phyloP scores from a whole-genome alignment of 73 alveolate genomes.

The Halteria grandinella region DNA sequence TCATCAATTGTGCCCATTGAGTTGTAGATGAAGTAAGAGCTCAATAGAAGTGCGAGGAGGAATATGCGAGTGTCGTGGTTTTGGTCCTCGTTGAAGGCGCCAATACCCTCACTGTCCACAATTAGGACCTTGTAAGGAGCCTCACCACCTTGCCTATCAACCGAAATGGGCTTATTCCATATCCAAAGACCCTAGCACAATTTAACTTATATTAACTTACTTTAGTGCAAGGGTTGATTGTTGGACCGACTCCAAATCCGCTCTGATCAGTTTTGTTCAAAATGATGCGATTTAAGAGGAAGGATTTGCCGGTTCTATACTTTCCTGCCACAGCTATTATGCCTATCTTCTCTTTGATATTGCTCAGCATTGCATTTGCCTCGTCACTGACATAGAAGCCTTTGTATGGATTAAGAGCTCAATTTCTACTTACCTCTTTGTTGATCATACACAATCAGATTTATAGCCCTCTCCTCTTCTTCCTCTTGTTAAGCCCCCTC shows the following conservation, averaged over 20 bases:
- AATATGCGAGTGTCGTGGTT: conserved; percentile 94
- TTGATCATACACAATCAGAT: conserved; percentile 24
- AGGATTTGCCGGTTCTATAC: conserved; percentile 98
- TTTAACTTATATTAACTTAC: conserved; percentile 23
- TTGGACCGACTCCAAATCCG: conserved; percentile 98
- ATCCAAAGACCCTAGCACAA: conserved; percentile 97
- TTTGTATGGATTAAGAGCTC: neutral
- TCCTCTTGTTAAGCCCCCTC: conserved; percentile 61
- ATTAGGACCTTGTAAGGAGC: conserved; percentile 75
- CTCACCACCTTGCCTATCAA: conserved; percentile 78
- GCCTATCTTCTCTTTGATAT: conserved; percentile 88
- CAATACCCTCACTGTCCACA: conserved; percentile 97
- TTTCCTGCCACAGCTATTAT: conserved; percentile 97
- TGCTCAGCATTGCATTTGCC: conserved; percentile 81
- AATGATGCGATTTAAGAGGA: conserved; percentile 92
- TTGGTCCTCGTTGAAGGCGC: conserved; percentile 92
- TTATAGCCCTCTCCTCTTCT: conserved; percentile 51
- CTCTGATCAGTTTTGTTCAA: conserved; percentile 71
- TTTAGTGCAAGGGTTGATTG: conserved; percentile 93
- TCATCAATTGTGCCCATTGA: conserved; percentile 95
- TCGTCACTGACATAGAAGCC: conserved; percentile 81
- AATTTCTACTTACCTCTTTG: conserved; percentile 20
- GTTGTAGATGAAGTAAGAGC: conserved; percentile 88
- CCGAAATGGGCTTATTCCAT: conserved; percentile 93
- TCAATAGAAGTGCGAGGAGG: conserved; percentile 85